Conservation (phyloP, 2,329 filamentous ascomycete genomes). For the Fusarium mexicanum region DNA sequence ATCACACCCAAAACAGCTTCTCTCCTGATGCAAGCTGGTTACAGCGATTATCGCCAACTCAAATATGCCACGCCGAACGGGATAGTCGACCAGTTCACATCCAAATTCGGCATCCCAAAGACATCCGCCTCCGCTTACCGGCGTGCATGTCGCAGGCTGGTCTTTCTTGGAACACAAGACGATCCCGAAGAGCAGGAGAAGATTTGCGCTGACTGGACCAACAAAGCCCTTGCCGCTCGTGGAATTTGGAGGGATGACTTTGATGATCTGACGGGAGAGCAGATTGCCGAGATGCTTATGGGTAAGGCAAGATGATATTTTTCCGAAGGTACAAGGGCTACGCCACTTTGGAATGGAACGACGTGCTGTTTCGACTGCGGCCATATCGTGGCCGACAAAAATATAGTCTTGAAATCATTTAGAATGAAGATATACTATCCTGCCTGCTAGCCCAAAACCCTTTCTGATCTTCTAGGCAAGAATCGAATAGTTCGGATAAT, state of each 20-base stretch:
- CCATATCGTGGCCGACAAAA: rapidly evolving
- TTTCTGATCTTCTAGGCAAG: background rate
- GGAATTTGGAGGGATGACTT: background rate
- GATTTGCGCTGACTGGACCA: background rate
- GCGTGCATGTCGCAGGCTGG: background rate
- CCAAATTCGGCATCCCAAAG: background rate
- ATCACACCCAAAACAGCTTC: background rate
- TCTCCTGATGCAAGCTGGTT: background rate
- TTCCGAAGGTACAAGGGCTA: too few relatives aligned
- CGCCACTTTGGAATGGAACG: rapidly evolving
- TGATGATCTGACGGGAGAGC: background rate
- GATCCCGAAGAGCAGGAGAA: background rate
- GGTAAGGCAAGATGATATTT: background rate
- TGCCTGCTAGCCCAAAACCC: background rate
- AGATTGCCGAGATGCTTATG: background rate
- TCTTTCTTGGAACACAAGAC: background rate
- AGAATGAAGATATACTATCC: background rate
- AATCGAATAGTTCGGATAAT: rapidly evolving
- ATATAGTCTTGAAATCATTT: background rate
- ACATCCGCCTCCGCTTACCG: background rate
- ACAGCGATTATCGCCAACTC: background rate
- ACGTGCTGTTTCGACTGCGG: rapidly evolving
- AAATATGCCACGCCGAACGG: background rate
- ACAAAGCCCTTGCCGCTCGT: background rate
- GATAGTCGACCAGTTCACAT: background rate